Conservation (phyloP, 1,139 yeast species). For the Sugiyamaella novakii region DNA sequence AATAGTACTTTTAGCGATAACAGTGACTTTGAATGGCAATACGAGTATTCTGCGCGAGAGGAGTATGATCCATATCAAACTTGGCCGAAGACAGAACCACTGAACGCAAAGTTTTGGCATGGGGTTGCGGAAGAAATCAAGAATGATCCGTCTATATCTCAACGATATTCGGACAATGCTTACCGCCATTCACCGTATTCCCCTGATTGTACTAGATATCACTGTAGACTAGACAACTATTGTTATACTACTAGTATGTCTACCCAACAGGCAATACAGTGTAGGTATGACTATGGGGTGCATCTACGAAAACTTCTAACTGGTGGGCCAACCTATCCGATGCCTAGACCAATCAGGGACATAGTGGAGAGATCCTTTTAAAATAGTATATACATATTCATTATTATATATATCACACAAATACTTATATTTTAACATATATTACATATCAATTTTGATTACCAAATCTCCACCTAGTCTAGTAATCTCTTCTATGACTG, state of each 20-base stretch:
- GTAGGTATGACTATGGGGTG: constrained; percentile 25
- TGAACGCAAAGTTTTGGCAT: constrained; percentile 40
- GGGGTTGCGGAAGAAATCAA: constrained; percentile 35
- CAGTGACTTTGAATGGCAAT: constrained; percentile 34
- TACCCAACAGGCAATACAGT: constrained; percentile 32
- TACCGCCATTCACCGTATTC: constrained; percentile 55
- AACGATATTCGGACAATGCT: constrained; percentile 50
- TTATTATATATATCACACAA: not conserved
- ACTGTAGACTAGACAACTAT: constrained; percentile 35
- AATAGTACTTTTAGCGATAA: constrained; percentile 46
- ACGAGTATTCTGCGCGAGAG: constrained; percentile 39
- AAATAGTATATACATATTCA: constrained; percentile 6
- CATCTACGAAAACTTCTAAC: constrained; percentile 20
- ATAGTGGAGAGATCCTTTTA: constrained; percentile 21
- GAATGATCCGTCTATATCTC: constrained; percentile 48
- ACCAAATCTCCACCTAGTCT: constrained; percentile 72
- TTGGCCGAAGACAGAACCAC: constrained; percentile 39
- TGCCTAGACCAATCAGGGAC: constrained; percentile 34
- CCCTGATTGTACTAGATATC: constrained; percentile 33
- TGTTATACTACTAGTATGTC: constrained; percentile 39
- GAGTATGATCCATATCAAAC: constrained; percentile 28
- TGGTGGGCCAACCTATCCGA: constrained; percentile 35
- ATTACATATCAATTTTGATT: constrained; percentile 27
- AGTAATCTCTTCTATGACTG: constrained; percentile 69
- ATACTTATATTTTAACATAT: constrained; percentile 3